These are phyloP conservation scores for Aspergillus novoparasiticus DNA, from an alignment of 2,329 filamentous ascomycete genomes.

Conservation along the genomic window DNA sequence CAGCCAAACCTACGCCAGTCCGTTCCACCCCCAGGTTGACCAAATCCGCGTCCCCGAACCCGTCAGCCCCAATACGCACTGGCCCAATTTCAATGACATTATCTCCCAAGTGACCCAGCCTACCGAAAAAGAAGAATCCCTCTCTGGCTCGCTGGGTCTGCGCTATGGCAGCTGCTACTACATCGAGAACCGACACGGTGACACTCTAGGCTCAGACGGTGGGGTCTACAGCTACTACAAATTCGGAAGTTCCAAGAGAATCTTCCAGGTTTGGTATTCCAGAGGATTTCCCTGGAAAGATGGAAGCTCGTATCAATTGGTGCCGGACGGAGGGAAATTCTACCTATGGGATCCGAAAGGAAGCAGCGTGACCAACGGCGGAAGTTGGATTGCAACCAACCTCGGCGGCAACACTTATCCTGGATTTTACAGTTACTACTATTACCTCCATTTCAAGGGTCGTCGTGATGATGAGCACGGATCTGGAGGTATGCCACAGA, in stretches of 20 bases:
- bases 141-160: background rate
- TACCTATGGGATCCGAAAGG: slow-evolving; percentile 3
- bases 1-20: background rate
- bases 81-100: background rate
- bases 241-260: background rate
- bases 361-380: slow-evolving; percentile 3
- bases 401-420: slow-evolving; percentile 3
- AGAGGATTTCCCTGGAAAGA: background rate
- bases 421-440: slow-evolving; percentile 1
- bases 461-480: background rate
- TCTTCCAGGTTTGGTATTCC: background rate
- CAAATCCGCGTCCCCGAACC: background rate
- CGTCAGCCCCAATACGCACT: background rate
- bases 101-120: background rate
- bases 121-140: background rate
- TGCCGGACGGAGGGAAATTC: background rate
- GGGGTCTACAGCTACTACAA: slow-evolving; percentile 7
- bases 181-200: background rate
- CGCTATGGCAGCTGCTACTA: slow-evolving; percentile 3
- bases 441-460: slow-evolving; percentile 1
- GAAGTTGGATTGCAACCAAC: slow-evolving; percentile 3
- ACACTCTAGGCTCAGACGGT: slow-evolving; percentile 1
- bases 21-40: background rate
- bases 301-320: background rate
- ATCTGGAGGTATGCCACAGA: background rate